These are phyloP conservation scores for Bertia moriformis DNA, from an alignment of 2,329 filamentous ascomycete genomes.

Conservation along the genomic window DNA sequence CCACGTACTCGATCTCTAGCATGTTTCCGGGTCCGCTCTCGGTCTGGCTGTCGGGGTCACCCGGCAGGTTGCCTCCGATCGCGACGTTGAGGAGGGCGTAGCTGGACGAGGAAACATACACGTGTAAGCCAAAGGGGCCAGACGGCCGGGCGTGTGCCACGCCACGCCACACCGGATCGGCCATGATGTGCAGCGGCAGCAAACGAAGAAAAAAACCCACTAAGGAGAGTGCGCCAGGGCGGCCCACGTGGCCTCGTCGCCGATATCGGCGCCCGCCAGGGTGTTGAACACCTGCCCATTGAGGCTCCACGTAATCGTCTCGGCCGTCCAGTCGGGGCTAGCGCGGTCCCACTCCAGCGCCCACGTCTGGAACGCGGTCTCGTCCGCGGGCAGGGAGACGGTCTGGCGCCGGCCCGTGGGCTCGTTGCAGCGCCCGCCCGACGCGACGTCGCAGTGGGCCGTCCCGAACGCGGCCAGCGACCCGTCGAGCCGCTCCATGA, in stretches of 20 bases:
- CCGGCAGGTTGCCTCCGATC: constrained; percentile 36
- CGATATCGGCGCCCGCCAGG: constrained; percentile 24
- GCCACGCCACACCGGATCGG: too few species aligned
- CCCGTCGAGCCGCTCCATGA: constrained; percentile 41
- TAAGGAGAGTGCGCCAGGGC: constrained; percentile 29
- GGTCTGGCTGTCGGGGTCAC: constrained; percentile 29
- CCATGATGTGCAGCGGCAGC: too few species aligned
- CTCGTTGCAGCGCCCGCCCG: constrained; percentile 30
- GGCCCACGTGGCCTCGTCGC: constrained; percentile 24
- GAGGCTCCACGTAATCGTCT: constrained; percentile 32
- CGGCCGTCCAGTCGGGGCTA: constrained; percentile 23
- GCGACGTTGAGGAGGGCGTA: constrained; percentile 40
- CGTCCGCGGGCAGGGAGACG: constrained; percentile 23
- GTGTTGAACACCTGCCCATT: constrained; percentile 27
- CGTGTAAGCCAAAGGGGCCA: too few species aligned
- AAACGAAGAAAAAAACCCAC: too few species aligned
- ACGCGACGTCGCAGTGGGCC: constrained; percentile 31
- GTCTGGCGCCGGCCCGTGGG: constrained; percentile 23
- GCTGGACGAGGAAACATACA: too few species aligned
- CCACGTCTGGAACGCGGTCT: constrained; percentile 33
- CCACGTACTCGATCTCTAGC: constrained; percentile 37
- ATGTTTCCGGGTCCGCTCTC: constrained; percentile 26
- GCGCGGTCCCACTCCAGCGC: constrained; percentile 29
- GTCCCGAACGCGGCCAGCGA: constrained; percentile 28
- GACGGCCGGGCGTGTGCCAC: too few species aligned